A percentile compares a stretch with the other conserved stretches of the same genome.
Evolutionary conservation across 495 filamentous ascomycete species (phyloP).

Genomic region (Bacidia gigantensis): DNA sequence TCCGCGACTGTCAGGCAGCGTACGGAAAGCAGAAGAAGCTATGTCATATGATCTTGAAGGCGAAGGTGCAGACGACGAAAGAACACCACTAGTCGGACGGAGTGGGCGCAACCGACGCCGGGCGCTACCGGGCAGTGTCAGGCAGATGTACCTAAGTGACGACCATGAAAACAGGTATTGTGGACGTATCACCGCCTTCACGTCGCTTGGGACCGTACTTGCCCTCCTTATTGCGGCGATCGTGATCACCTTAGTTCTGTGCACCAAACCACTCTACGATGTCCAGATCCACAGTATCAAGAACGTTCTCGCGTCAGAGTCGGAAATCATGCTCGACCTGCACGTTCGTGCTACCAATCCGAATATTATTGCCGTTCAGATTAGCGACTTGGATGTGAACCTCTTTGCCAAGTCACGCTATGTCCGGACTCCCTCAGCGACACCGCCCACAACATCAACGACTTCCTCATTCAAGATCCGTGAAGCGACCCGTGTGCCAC

Average conservation of each 20-base stretch:
- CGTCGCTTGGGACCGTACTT: conserved; percentile 60
- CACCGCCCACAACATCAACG: background rate
- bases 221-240: conserved; percentile 64
- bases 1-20: conserved; percentile 30
- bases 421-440: conserved; percentile 25
- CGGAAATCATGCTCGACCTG: conserved; percentile 90
- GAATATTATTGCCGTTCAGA: conserved; percentile 72
- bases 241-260: conserved; percentile 75
- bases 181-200: conserved; percentile 64
- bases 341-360: conserved; percentile 82
- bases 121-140: conserved; percentile 44
- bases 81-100: conserved; percentile 67
- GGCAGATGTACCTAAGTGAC: conserved; percentile 63
- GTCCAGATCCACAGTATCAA: conserved; percentile 64
- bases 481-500: background rate
- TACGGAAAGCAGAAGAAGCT: conserved; percentile 38
- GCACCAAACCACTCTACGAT: conserved; percentile 72
- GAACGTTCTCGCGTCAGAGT: conserved; percentile 83
- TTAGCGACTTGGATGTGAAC: conserved; percentile 74
- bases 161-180: conserved; percentile 51
- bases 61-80: conserved; percentile 80
- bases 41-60: conserved; percentile 56
- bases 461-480: background rate
- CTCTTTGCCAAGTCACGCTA: conserved; percentile 87
- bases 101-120: conserved; percentile 48